Evolutionary conservation across 768 basidiomycete genomes (phyloP), one percentile per base, ranked within the genome.

Genomic region (Lentinula edodes): DNA sequence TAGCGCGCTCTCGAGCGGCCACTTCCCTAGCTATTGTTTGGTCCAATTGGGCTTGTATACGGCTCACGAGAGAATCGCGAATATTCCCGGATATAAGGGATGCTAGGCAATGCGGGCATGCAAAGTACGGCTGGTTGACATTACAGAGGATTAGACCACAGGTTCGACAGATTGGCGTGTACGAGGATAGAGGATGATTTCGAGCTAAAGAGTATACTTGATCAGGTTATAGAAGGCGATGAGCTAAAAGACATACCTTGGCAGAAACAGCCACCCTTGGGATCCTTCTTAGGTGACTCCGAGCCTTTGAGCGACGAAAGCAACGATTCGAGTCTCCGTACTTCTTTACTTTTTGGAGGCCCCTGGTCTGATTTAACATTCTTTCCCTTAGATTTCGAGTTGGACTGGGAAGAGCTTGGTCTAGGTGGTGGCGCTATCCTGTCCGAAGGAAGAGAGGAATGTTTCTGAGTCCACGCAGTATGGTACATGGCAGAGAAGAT

Each of bases 191-290:
- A 0, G 71, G 61, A 60, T 90, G 88, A 20, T 74, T 71, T 52
- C 84, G 75, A 2, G 87, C 88, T 89, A 65, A 28, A 53, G 36
- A 18, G 34, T 8, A 60, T 36, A 46, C 52, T 45, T 42, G 9
- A 16, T 41, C 15, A 57, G 35, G 18, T 16, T 36, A 66, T 28
- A 28, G 28, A 28, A 4, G 2, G 1, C 41, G 23, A 43, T 20
- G 10, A 28, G 36, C 12, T 9, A 5, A 20, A 38, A 6, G 0
- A 65, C 73, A 36, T 57, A 84, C 88, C 86, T 74, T 84, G 82
- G 65, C 88, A 90, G 67, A 87, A 90, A 66, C 88, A 90, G 0
- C 88, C 87, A 4, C 84, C 83, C 43, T 80, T 82, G 0, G 84
- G 80, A 70, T 89, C 87, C 60, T 72, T 81, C 43, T 72, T 68